Percentiles rank a stretch among this genome's conserved stretches.
Evolutionary conservation across 441 rosid species (phyloP).

Genomic region (Breynia disticha): DNA sequence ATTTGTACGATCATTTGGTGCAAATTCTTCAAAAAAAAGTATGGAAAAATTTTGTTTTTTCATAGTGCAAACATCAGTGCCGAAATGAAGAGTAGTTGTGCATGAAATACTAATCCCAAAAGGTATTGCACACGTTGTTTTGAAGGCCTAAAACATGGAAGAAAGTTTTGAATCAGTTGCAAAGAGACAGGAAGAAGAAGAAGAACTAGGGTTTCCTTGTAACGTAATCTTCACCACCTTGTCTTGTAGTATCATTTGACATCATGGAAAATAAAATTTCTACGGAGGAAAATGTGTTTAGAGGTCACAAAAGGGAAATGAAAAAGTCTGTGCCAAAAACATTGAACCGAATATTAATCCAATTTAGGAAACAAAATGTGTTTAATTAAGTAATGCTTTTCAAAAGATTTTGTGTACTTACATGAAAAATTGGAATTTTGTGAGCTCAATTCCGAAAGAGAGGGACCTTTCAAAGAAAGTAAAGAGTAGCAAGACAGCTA

Average conservation of each 20-base stretch:
- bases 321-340: slow-evolving; percentile 6
- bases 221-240: slow-evolving; percentile 20
- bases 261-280: not conserved
- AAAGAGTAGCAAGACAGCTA: not conserved
- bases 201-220: slow-evolving; percentile 18
- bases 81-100: not conserved
- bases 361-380: slow-evolving; percentile 11
- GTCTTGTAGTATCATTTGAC: slow-evolving; percentile 12
- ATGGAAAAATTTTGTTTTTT: no score
- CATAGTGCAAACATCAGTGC: no score
- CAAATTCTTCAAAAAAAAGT: no score
- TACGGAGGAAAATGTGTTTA: not conserved
- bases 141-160: not conserved
- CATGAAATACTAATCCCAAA: not conserved
- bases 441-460: slow-evolving; percentile 3
- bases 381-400: slow-evolving; percentile 1
- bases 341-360: slow-evolving; percentile 1
- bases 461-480: not conserved
- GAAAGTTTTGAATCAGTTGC: slow-evolving; percentile 2
- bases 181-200: slow-evolving; percentile 7
- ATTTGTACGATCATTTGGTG: no score
- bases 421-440: no score
- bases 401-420: no score
- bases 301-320: not conserved
- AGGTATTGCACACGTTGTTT: slow-evolving; percentile 1